phyloP scores from a whole-genome alignment of 805 yeast species.

The Cyberlindnera galapagoensis region DNA sequence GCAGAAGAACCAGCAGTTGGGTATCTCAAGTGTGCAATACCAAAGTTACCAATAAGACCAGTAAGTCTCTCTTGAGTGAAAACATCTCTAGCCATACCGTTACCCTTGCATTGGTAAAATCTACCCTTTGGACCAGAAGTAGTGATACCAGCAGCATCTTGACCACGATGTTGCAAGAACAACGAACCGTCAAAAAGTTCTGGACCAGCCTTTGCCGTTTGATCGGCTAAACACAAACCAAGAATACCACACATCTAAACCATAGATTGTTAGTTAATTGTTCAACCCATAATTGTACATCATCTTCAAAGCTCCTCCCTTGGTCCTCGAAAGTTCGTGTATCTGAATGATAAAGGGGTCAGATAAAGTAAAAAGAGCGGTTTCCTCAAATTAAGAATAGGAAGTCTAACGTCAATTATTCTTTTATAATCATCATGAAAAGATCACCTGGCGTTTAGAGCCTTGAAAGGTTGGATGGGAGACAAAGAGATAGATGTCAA shows the following conservation, averaged over 20 bases:
- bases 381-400: conserved; percentile 24
- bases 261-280: neutral
- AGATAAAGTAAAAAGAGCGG: conserved; percentile 18
- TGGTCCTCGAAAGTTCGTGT: conserved; percentile 3
- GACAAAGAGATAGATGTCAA: no score
- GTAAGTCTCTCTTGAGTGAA: conserved; percentile 77
- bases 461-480: no score
- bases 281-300: neutral
- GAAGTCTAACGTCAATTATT: conserved; percentile 29
- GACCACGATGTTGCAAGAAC: conserved; percentile 95
- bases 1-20: conserved; percentile 98
- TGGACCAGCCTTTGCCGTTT: conserved; percentile 67
- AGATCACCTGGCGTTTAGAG: no score
- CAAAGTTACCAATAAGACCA: conserved; percentile 88
- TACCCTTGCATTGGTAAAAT: conserved; percentile 95
- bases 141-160: conserved; percentile 98
- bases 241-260: conserved; percentile 96
- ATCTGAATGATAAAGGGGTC: conserved; percentile 7
- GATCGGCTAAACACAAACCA: conserved; percentile 81
- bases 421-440: conserved; percentile 17
- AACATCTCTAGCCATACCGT: conserved; percentile 97
- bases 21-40: conserved; percentile 88
- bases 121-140: conserved; percentile 94
- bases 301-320: no score
- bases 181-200: conserved; percentile 90